Percentiles rank a stretch among this genome's conserved stretches.
Evolutionary conservation across 2,329 filamentous ascomycete species (phyloP).

Genomic region (Neodidymelliopsis sp.): DNA sequence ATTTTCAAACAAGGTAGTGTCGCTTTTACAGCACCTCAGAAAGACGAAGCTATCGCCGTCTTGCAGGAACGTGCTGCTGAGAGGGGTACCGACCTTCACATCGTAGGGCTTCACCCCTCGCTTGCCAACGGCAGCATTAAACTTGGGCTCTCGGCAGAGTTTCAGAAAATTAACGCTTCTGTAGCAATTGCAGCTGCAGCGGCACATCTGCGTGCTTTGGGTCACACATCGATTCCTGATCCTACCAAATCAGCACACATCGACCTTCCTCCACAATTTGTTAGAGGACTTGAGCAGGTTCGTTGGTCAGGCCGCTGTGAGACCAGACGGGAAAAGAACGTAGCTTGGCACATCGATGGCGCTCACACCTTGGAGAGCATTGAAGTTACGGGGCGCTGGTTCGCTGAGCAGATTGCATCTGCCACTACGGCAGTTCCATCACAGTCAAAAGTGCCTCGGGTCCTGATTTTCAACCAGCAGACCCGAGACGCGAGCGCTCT

Average conservation of each 20-base stretch:
- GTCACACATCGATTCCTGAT: conserved; percentile 51
- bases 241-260: conserved; percentile 40
- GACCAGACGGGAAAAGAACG: conserved; percentile 60
- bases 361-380: conserved; percentile 89
- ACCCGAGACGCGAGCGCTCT: conserved; percentile 76
- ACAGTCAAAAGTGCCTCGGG: conserved; percentile 50
- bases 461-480: conserved; percentile 92
- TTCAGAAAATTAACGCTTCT: conserved; percentile 69
- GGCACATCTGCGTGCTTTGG: conserved; percentile 62
- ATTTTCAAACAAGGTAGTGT: conserved; percentile 75
- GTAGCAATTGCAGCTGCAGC: conserved; percentile 66
- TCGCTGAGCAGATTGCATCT: conserved; percentile 57
- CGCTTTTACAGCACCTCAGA: conserved; percentile 69
- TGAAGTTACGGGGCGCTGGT: conserved; percentile 78
- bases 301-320: conserved; percentile 81
- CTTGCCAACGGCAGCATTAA: conserved; percentile 54
- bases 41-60: conserved; percentile 62
- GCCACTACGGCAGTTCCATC: conserved; percentile 43
- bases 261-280: conserved; percentile 67
- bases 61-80: conserved; percentile 63
- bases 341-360: conserved; percentile 84
- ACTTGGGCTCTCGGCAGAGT: conserved; percentile 67
- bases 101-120: conserved; percentile 59
- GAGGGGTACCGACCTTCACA: conserved; percentile 55
- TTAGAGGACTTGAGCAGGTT: conserved; percentile 70